phyloP scores from a whole-genome alignment of 345 rosid genomes.

The Punica granatum region DNA sequence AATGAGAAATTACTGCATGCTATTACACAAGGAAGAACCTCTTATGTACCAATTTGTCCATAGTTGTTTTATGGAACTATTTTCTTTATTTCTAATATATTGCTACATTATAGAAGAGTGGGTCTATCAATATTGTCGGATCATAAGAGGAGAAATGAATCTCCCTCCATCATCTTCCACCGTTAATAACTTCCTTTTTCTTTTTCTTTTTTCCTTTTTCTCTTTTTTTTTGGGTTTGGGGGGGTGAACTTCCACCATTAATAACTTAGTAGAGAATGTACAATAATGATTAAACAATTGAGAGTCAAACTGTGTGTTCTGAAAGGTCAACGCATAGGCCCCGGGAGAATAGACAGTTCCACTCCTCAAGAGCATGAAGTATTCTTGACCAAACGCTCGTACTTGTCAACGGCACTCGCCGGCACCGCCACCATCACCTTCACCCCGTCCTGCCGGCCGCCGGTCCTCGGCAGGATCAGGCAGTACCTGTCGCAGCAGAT shows the following conservation, averaged over 20 bases:
- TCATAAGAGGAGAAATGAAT: neutral
- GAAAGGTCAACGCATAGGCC: neutral
- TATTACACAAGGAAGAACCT: too few species aligned
- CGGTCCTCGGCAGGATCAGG: conserved; percentile 51
- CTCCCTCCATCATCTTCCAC: neutral
- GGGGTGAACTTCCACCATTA: too few species aligned
- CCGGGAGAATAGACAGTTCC: neutral
- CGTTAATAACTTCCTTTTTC: neutral
- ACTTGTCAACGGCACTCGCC: conserved; percentile 42
- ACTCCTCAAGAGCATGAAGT: conserved; percentile 23
- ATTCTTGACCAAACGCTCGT: conserved; percentile 40
- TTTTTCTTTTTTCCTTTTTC: too few species aligned
- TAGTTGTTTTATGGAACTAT: too few species aligned
- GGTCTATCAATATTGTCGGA: neutral
- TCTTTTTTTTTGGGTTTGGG: too few species aligned
- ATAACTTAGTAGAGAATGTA: neutral
- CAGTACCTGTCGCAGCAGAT: conserved; percentile 71
- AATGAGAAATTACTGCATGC: too few species aligned
- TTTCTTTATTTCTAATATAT: too few species aligned
- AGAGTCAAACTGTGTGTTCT: neutral
- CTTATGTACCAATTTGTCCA: too few species aligned
- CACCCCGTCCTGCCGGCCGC: conserved; percentile 34
- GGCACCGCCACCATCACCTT: conserved; percentile 81
- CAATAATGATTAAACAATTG: neutral
- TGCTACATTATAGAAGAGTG: too few species aligned